phyloP scores from a whole-genome alignment of 441 rosid species.

The Populus tomentosa region DNA sequence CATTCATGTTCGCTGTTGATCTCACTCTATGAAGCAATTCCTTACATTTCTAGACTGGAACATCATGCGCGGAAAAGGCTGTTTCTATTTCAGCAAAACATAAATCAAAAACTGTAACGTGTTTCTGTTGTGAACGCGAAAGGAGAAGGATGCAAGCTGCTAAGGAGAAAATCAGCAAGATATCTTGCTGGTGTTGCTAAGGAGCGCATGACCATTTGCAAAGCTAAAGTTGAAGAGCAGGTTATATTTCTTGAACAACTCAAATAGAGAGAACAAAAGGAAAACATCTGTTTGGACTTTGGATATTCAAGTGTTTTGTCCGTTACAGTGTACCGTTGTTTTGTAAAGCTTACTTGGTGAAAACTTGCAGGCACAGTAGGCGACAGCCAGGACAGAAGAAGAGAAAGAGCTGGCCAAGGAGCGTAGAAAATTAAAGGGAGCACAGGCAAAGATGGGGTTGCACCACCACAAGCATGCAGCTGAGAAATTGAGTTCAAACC shows the following conservation, averaged over 20 bases:
- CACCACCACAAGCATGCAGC: slow-evolving; percentile 38
- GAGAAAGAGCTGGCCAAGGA: slow-evolving; percentile 53
- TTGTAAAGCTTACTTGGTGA: background rate
- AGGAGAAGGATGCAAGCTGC: slow-evolving; percentile 42
- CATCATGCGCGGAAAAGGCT: background rate
- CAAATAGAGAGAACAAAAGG: background rate
- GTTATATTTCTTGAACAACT: slow-evolving; percentile 5
- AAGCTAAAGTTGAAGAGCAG: slow-evolving; percentile 57
- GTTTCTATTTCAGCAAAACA: too few species aligned
- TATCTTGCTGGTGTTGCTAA: slow-evolving; percentile 61
- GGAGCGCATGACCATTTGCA: slow-evolving; percentile 46
- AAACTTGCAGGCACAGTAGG: slow-evolving; percentile 41
- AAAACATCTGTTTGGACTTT: background rate
- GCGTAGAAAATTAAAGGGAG: slow-evolving; percentile 53
- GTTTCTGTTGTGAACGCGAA: too few species aligned
- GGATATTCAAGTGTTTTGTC: background rate
- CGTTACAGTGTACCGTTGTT: too few species aligned
- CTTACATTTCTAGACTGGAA: background rate
- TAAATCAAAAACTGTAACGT: too few species aligned
- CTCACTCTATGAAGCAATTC: too few species aligned
- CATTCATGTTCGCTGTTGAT: too few species aligned
- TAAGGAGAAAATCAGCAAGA: slow-evolving; percentile 51
- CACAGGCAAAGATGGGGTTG: slow-evolving; percentile 54
- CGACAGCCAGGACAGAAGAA: slow-evolving; percentile 45
- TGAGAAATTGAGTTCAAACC: slow-evolving; percentile 34